phyloP scores from a whole-genome alignment of 257 asterid genomes.

The Solanum microdontum region DNA sequence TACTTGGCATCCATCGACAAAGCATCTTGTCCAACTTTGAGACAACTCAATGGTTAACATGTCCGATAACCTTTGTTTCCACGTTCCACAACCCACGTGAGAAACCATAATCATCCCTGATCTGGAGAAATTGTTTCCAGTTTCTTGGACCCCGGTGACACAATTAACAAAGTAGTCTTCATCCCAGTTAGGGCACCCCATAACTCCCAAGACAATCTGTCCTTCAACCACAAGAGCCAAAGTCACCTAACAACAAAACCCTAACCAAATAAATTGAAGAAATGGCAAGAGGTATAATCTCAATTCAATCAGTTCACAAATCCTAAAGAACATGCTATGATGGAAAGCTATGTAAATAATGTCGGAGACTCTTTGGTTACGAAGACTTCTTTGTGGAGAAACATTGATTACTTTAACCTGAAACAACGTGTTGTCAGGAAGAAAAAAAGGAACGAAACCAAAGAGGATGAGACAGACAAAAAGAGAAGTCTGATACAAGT shows the following conservation, averaged over 20 bases:
- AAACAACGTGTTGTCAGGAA: background rate
- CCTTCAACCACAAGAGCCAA: slow-evolving; percentile 88
- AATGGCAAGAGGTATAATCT: background rate
- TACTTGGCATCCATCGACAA: slow-evolving; percentile 43
- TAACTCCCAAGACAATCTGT: slow-evolving; percentile 79
- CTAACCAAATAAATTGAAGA: background rate
- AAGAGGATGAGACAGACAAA: background rate
- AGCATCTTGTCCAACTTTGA: slow-evolving; percentile 63
- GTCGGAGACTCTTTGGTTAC: background rate
- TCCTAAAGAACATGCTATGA: background rate
- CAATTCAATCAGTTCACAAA: background rate
- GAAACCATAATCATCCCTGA: slow-evolving; percentile 73
- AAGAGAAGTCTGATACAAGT: background rate
- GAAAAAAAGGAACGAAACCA: background rate
- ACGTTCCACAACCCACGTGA: slow-evolving; percentile 83
- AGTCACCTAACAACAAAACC: slow-evolving; percentile 53
- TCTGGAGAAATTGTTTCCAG: slow-evolving; percentile 18
- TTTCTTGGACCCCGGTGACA: slow-evolving; percentile 4
- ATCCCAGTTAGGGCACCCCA: slow-evolving; percentile 97
- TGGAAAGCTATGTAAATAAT: background rate
- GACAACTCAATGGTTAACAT: slow-evolving; percentile 5
- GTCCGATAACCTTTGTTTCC: slow-evolving; percentile 47
- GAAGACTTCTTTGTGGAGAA: background rate
- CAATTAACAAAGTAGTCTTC: slow-evolving; percentile 20
- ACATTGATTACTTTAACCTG: background rate